Base-by-base conservation (phyloP, 306 rosid genomes). In the Gillenia trifoliata region DNA sequence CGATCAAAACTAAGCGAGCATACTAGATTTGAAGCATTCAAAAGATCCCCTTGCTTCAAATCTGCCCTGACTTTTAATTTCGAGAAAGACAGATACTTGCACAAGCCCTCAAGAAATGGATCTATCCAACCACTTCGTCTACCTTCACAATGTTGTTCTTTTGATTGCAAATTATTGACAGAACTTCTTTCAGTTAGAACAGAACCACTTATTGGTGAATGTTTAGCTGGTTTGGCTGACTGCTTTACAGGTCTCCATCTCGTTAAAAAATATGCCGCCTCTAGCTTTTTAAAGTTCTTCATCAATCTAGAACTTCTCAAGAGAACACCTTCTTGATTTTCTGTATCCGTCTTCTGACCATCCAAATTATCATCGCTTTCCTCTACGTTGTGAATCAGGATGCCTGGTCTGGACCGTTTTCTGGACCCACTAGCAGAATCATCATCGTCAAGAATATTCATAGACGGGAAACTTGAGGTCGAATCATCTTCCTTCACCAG, bases 11-110 rank as follows among this genome's bases (percentile, higher is more conserved):
- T 80, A 72, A 95, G 89, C 2, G 98, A 85, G 83, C 98, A 90
- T 59, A 95, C 99, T 9, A 95, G 85, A 79, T 92, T 95, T 81
- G 98, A 95, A 64, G 99, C 88, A 81, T 95, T 95, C 71, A 95
- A 84, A 68, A 95, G 92, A 90, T 95, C 99, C 47, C 96, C 99
- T 88, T 95, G 99, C 86, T 95, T 90, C 83, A 95, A 85, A 81
- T 92, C 98, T 28, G 99, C 99, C 86, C 86, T 95, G 28, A 92
- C 97, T 78, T 80, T 95, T 47, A 95, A 75, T 85, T 89, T 89
- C 72, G 90, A 89, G 79, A 87, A 89, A 60, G 99, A 85, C 71
- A 90, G 86, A 80, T 95, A 95, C 85, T 92, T 95, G 92, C 99
- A 95, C 83, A 95, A 84, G 72, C 99, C 98, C 78, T 95, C 96